Conservation (phyloP, 306 rosid species). For the Comarum palustre region DNA sequence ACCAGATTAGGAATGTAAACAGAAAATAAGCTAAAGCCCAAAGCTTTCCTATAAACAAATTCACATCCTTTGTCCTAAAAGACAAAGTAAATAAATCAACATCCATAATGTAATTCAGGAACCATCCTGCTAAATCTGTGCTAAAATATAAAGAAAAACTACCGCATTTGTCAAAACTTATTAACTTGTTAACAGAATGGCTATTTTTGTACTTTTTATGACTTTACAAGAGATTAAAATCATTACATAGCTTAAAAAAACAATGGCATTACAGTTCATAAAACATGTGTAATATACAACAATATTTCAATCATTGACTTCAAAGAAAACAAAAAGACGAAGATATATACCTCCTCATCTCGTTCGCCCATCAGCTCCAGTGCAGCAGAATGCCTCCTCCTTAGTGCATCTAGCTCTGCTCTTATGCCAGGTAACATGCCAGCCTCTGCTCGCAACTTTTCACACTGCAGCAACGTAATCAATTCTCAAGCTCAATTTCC, state of each 20-base stretch:
- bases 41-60: neutral
- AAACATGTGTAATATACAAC: neutral
- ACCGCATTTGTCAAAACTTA: neutral
- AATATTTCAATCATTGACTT: neutral
- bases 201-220: neutral
- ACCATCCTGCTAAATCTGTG: neutral
- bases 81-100: neutral
- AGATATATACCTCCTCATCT: slow-evolving; percentile 81
- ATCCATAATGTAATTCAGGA: neutral
- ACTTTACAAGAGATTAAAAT: neutral
- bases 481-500: slow-evolving; percentile 23
- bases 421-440: slow-evolving; percentile 70
- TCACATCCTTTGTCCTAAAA: neutral
- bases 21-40: neutral
- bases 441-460: slow-evolving; percentile 84
- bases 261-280: neutral
- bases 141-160: neutral
- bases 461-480: slow-evolving; percentile 58
- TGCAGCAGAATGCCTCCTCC: slow-evolving; percentile 97
- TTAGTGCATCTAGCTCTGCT: slow-evolving; percentile 88
- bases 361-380: slow-evolving; percentile 99
- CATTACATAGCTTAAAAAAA: neutral
- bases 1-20: neutral
- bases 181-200: neutral
- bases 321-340: slow-evolving; percentile 4